phyloP scores from a whole-genome alignment of 1,284 basidiomycete genomes.

The Ceratobasidium sp. region DNA sequence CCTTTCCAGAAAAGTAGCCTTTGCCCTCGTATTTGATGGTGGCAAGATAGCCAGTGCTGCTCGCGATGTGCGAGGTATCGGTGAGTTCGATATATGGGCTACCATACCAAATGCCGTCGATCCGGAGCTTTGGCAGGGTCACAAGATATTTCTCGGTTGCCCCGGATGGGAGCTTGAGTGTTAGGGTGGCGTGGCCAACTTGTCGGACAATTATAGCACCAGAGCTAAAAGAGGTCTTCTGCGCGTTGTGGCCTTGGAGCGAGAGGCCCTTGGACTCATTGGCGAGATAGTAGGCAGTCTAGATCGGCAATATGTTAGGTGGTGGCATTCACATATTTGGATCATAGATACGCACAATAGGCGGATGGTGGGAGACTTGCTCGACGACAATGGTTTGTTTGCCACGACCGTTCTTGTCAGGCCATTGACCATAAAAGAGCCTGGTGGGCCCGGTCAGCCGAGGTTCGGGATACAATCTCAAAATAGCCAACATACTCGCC shows the following conservation, averaged over 20 bases:
- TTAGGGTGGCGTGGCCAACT: constrained; percentile 90
- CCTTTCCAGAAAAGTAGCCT: constrained; percentile 93
- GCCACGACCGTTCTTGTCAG: constrained; percentile 78
- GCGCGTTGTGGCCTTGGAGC: constrained; percentile 90
- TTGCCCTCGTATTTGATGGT: constrained; percentile 94
- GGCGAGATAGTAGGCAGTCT: constrained; percentile 78
- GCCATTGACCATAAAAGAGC: constrained; percentile 93
- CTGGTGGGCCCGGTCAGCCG: constrained; percentile 49
- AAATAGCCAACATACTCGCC: constrained; percentile 72
- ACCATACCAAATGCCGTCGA: constrained; percentile 64
- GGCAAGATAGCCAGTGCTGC: constrained; percentile 73
- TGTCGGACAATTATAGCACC: constrained; percentile 91
- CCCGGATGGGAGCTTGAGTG: constrained; percentile 66
- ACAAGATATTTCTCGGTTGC: constrained; percentile 81
- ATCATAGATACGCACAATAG: constrained; percentile 58
- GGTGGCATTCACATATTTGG: constrained; percentile 9
- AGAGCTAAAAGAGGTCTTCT: constrained; percentile 81
- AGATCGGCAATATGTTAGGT: constrained; percentile 40
- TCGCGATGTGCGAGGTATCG: constrained; percentile 85
- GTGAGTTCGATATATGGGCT: constrained; percentile 88
- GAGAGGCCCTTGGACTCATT: constrained; percentile 82
- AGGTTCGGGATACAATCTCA: neutral
- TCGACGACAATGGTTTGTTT: constrained; percentile 89
- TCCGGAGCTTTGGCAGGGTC: constrained; percentile 83
- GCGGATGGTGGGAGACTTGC: constrained; percentile 96